These are phyloP conservation scores for Pichia sp. DNA, from an alignment of 1,139 yeast genomes.

Conservation along the genomic window DNA sequence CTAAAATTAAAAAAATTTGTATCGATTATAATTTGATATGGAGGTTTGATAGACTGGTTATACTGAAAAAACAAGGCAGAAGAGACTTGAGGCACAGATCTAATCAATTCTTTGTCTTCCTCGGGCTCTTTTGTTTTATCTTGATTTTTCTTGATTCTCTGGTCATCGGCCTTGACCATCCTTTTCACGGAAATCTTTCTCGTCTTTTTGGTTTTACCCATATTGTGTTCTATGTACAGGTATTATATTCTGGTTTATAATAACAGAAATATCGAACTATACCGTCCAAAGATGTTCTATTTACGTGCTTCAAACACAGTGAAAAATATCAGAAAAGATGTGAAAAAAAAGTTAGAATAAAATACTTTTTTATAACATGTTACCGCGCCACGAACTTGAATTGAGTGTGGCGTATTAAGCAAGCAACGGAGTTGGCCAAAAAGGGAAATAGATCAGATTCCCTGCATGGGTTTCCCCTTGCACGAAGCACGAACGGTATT, in stretches of 20 bases:
- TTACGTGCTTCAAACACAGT: too few relatives aligned
- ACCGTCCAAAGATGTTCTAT: too few relatives aligned
- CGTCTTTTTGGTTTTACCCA: conserved; percentile 97
- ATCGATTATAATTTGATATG: conserved; percentile 91
- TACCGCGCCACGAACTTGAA: conserved; percentile 3
- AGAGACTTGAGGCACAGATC: conserved; percentile 88
- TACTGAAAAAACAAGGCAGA: conserved; percentile 93
- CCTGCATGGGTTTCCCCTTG: not conserved
- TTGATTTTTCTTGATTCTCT: conserved; percentile 47
- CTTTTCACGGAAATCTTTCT: conserved; percentile 96
- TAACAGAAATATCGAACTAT: too few relatives aligned
- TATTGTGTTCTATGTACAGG: conserved; percentile 27
- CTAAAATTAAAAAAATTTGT: conserved; percentile 95
- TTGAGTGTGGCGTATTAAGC: conserved; percentile 1
- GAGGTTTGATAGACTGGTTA: conserved; percentile 91
- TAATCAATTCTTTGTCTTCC: conserved; percentile 77
- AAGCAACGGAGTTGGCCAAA: conserved; percentile 5
- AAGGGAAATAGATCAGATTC: conserved; percentile 1
- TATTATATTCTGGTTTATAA: too few relatives aligned
- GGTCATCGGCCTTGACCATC: conserved; percentile 68
- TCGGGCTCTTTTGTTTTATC: conserved; percentile 30
- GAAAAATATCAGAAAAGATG: not conserved
- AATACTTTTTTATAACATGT: not conserved
- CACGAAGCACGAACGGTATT: not conserved
- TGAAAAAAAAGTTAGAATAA: not conserved